Base-by-base conservation (phyloP, 257 asterid genomes). In the Ballota nigra region DNA sequence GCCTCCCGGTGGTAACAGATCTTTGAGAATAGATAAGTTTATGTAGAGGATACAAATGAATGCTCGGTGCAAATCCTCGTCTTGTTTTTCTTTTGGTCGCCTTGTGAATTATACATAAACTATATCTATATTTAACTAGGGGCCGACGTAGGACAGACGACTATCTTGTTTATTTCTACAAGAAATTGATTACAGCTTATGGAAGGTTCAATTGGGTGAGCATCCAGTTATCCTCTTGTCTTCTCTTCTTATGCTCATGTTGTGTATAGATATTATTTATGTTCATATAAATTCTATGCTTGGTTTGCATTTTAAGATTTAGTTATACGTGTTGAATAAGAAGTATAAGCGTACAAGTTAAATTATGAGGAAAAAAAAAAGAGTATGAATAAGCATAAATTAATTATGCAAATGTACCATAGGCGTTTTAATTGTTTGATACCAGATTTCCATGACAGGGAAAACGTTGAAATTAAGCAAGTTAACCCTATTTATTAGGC, bases 21-120 rank as follows among this genome's bases (percentile, higher is more conserved):
- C 78, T 4, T 56, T 28, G 66, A 80, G 74, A 77, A 66, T 84
- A 69, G 88, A 82, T 24, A 78, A 82, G 86, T 86, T 74, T 10
- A 63, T 84, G 26, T 78, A 79, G 83, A 26, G 68, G 75, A 38
- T 26, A 66, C 6, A 5, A 62, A 76, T 78, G 77, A 65, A 78
- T 80, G 81, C 79, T 85, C 67, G 2, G 9, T 4, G 55, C 22
- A 47, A 47, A n/a, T 20, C 15, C 41, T 45, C 63, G 33, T 36
- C 73, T 68, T 15, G 5, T 18, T 52, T 71, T 69, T 70, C 10
- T 52, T 53, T 53, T 7, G 59, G 60, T 53, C 60, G 15, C 29
- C 60, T 53, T 53, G 60, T 53, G 60, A 53, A 53, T 19, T 53
- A 53, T 53, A 53, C 60, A 1, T 53, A 53, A 8, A 19, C 28